Conservation (phyloP, 345 rosid genomes). For the Brassica incana region DNA sequence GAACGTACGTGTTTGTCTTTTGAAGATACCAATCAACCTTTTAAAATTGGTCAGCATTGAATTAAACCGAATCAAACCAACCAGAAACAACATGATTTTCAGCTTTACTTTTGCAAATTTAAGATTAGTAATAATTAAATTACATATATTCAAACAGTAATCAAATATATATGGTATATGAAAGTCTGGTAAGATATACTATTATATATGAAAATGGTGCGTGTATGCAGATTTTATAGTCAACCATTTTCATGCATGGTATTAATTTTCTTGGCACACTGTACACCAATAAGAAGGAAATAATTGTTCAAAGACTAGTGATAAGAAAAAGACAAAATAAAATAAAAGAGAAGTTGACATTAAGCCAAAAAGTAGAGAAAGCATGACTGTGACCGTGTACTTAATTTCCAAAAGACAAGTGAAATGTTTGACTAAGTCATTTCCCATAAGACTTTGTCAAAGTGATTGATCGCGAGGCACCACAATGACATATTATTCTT, state of each 20-base stretch:
- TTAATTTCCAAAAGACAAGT: not conserved
- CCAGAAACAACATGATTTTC: not conserved
- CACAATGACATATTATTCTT: conserved; percentile 1
- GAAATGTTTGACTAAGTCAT: not conserved
- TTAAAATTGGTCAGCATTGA: not conserved
- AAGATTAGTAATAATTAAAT: not conserved
- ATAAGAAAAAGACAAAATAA: not conserved
- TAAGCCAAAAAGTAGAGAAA: conserved; percentile 34
- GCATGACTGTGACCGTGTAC: conserved; percentile 27
- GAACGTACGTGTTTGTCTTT: conserved; percentile 24
- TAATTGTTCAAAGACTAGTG: conserved; percentile 16
- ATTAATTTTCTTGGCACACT: conserved; percentile 20
- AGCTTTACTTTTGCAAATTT: not conserved
- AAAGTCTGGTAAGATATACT: not conserved
- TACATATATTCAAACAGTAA: not conserved
- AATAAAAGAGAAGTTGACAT: conserved; percentile 37
- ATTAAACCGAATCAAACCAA: not conserved
- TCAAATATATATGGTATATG: not conserved
- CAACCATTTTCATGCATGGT: conserved; percentile 31
- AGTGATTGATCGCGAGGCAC: conserved; percentile 40
- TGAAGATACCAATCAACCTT: conserved; percentile 6
- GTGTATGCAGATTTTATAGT: conserved; percentile 13
- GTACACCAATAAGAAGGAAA: conserved; percentile 28
- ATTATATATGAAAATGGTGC: conserved; percentile 13
- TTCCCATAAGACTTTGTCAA: conserved; percentile 33